Percentiles rank a stretch among this genome's conserved stretches.
These are phyloP conservation scores for Corylus americana DNA, from an alignment of 306 rosid species.

Conservation along the genomic window DNA sequence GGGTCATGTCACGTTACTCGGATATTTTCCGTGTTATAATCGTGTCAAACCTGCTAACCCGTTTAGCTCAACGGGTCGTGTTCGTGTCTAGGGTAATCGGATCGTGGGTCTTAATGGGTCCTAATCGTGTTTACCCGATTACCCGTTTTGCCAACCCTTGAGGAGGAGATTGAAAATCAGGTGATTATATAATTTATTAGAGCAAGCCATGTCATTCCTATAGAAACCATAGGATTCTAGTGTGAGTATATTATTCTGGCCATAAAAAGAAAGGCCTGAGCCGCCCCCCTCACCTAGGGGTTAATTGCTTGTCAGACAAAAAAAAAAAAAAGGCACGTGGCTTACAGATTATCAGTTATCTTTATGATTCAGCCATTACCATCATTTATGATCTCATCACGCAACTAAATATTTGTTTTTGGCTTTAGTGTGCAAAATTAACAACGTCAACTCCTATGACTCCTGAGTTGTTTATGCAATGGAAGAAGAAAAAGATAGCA, in stretches of 20 bases:
- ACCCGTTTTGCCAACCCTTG: conserved; percentile 35
- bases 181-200: conserved; percentile 46
- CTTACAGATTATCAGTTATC: not conserved
- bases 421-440: conserved; percentile 47
- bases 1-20: too few species aligned
- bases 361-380: not conserved
- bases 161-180: conserved; percentile 77
- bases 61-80: too few species aligned
- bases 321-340: too few species aligned
- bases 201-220: not conserved
- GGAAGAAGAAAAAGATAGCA: conserved; percentile 59
- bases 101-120: too few species aligned
- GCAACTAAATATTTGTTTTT: conserved; percentile 4
- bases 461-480: conserved; percentile 49
- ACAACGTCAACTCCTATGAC: conserved; percentile 51
- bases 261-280: not conserved
- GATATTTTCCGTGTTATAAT: too few species aligned
- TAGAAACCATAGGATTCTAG: not conserved
- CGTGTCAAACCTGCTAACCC: too few species aligned
- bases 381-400: conserved; percentile 26
- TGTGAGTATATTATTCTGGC: not conserved
- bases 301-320: too few species aligned
- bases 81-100: too few species aligned
- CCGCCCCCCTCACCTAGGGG: too few species aligned
- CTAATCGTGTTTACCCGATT: too few species aligned